Base-by-base conservation (phyloP, 2,329 filamentous ascomycete genomes). In the Rasamsonia emersonii region DNA sequence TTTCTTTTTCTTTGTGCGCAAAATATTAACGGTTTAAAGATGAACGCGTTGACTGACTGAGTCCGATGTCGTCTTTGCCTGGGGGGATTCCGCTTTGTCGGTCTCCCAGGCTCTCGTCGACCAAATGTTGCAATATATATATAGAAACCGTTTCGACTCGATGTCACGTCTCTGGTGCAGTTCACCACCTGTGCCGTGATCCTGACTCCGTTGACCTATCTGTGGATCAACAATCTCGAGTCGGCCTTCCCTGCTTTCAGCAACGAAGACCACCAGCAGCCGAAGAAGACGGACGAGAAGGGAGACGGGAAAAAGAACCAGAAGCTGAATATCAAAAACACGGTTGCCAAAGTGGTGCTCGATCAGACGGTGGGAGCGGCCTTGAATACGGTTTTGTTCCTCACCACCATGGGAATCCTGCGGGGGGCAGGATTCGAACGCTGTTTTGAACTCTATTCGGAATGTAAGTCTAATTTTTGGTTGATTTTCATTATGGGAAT, bases 191-290 rank as follows among this genome's bases (percentile, higher is more conserved):
- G 71, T 32, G 62, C 70, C 3, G 50, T 76, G 34, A 52, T 76
- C 24, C 68, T 67, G 4, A 64, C 71, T 2, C 73, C 73, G 5
- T 65, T 73, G 30, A 75, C 73, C 40, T 75, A 71, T 44, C 53
- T 70, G 34, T 77, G 73, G 73, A 71, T 77, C 43, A 63, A 68
- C 33, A 63, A 63, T 18, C 62, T 76, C 18, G 72, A 76, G 50
- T 56, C 59, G 14, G 61, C 51, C 7, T 73, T 74, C 23, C 30
- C 30, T 7, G 30, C 19, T 9, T 23, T 8, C 11, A 5, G 5
- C 17, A 9, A 18, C 20, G 11, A 30, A 13, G 7, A 24, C 4
- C 13, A 32, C 21, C 8, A 15, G 19, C 14, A 32, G 4, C 17
- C 16, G 17, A 39, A 18, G 30, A 30, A 9, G 24, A 33, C 8